Evolutionary conservation across 2,329 filamentous ascomycete species (phyloP).

Genomic region (Akanthomyces uredinophilus): DNA sequence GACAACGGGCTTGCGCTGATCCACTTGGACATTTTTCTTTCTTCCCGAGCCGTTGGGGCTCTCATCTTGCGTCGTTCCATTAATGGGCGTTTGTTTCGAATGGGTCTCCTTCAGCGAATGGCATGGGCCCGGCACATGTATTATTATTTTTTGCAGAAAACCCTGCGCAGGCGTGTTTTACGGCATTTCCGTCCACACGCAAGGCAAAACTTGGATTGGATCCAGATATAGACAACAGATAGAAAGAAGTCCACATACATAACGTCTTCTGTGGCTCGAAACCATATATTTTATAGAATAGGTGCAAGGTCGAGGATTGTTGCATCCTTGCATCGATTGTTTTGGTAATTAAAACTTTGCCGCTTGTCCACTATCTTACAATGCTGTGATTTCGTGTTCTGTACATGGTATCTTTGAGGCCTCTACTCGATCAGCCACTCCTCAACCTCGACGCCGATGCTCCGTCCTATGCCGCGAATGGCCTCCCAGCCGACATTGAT

Average conservation of each 20-base stretch:
- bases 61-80: not conserved
- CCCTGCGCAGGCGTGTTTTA: not conserved
- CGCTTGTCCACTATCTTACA: not conserved
- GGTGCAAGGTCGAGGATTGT: not conserved
- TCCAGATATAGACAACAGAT: slow-evolving; percentile 10
- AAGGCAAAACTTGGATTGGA: not conserved
- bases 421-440: slow-evolving; percentile 66
- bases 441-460: slow-evolving; percentile 71
- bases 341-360: not conserved
- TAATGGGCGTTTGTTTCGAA: not conserved
- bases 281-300: not conserved
- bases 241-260: not conserved
- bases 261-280: not conserved
- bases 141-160: not conserved
- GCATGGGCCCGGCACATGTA: not conserved
- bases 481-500: slow-evolving; percentile 78
- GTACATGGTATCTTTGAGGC: too few species aligned
- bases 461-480: slow-evolving; percentile 63
- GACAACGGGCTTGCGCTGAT: slow-evolving; percentile 6
- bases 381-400: not conserved
- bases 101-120: not conserved
- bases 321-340: not conserved
- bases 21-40: not conserved
- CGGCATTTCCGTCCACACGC: not conserved
- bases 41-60: not conserved